Evolutionary conservation across 2,329 filamentous ascomycete species (phyloP).

Genomic region (Fusarium haematococcum): DNA sequence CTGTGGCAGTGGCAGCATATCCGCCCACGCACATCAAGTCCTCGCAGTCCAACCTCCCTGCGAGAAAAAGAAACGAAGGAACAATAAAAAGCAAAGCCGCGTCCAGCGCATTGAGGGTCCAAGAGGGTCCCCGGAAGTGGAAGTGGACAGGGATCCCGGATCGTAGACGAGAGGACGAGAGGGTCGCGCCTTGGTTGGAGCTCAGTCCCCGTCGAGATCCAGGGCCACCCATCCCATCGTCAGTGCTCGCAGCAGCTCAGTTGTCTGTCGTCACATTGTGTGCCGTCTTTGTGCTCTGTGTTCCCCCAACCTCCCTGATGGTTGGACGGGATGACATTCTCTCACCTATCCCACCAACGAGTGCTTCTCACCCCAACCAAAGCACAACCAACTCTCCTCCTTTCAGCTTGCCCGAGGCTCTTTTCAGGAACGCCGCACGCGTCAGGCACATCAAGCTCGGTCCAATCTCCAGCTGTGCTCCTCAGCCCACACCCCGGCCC

Average conservation of each 20-base stretch:
- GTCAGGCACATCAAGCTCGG: slow-evolving; percentile 8
- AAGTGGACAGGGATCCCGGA: slow-evolving; percentile 12
- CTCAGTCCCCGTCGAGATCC: not conserved
- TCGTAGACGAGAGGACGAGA: not conserved
- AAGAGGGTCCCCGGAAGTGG: not conserved
- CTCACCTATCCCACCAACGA: not conserved
- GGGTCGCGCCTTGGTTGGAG: not conserved
- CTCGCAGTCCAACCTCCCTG: slow-evolving; percentile 17
- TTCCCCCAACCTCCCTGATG: slow-evolving; percentile 1
- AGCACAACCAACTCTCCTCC: not conserved
- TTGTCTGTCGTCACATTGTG: slow-evolving; percentile 21
- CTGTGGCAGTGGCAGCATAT: not conserved
- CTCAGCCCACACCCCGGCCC: not conserved
- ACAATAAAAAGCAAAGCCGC: slow-evolving; percentile 11
- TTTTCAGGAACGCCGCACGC: slow-evolving; percentile 4
- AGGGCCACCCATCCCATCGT: slow-evolving; percentile 1
- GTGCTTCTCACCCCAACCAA: not conserved
- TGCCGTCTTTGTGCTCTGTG: not conserved
- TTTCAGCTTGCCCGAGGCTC: slow-evolving; percentile 20
- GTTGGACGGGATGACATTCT: slow-evolving; percentile 2
- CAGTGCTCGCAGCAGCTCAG: slow-evolving; percentile 9
- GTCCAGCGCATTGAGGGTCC: slow-evolving; percentile 7
- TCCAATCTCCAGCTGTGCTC: not conserved
- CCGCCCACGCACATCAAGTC: not conserved
- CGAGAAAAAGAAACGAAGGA: slow-evolving; percentile 16